Evolutionary conservation across 495 filamentous ascomycete genomes (phyloP), one percentile per base, ranked within the genome.

Genomic region (Neurospora sublineolata): DNA sequence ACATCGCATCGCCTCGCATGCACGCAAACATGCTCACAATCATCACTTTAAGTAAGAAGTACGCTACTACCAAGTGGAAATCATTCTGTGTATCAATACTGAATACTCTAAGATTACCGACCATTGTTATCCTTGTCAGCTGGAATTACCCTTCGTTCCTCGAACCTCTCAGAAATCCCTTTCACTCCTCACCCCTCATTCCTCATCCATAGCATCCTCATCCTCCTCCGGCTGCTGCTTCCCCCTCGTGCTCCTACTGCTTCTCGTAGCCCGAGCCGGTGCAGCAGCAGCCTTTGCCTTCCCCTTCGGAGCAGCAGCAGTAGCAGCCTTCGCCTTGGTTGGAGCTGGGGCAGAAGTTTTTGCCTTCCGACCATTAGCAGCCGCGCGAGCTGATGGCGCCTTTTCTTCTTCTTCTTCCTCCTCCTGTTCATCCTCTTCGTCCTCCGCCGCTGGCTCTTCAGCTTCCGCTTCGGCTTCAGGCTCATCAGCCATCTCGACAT

Each of bases 281-380:
- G 75, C 37, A n/a, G 42, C 52, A 18, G 67, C 72, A 4, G 69
- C 71, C 20, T 58, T 39, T 12, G 68, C 60, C 37, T 71, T 67
- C 37, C 71, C 71, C 44, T 60, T 71, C 16, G 71, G 33, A 27
- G 42, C 60, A 9, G 72, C 60, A 9, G 72, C 42, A 10, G 71
- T 30, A 37, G 64, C 64, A 4, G 72, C 64, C 68, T 71, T 73
- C 20, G 69, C 12, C 52, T 73, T 42, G 5, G 68, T 36, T 37
- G 72, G 18, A 42, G 74, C 71, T 33, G 72, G 3, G 36, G 73
- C 71, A 18, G 58, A 9, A 37, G 70, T 18, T 40, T 71, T 76
- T n/a, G 41, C 70, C 33, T 70, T 72, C 1, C 75, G 71, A 6
- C 76, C 76, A 27, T 78, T 78, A 12, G 75, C 37, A 3, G 73